A percentile compares a stretch with the other conserved stretches of the same genome.
Conservation (phyloP, 257 asterid genomes). For the Nemophila menziesii region DNA sequence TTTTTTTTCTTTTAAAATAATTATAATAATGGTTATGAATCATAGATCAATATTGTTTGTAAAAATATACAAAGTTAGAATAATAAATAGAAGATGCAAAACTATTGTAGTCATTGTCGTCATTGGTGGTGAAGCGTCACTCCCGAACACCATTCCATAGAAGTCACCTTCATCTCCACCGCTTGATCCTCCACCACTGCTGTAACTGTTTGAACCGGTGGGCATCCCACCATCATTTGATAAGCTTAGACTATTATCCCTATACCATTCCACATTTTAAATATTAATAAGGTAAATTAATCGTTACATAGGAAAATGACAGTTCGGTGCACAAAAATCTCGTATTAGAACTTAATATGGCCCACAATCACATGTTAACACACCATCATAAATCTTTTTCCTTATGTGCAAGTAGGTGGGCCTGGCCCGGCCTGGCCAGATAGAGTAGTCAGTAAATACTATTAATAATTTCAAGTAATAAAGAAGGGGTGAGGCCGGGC, state of each 20-base stretch:
- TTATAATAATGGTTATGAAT: conserved; percentile 4
- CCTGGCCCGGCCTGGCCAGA: too few species aligned
- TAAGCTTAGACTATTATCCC: conserved; percentile 12
- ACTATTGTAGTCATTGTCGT: conserved; percentile 1
- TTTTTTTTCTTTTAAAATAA: conserved; percentile 3
- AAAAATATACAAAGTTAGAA: conserved; percentile 11
- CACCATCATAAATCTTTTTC: not conserved
- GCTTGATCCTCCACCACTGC: conserved; percentile 5
- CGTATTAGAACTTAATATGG: not conserved
- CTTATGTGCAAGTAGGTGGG: not conserved
- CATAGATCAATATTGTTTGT: conserved; percentile 8
- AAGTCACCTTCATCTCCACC: conserved; percentile 11
- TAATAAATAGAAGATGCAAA: conserved; percentile 10
- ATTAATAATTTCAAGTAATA: not conserved
- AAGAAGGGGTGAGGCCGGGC: too few species aligned
- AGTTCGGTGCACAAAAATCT: not conserved
- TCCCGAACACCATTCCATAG: conserved; percentile 17
- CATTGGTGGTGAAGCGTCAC: conserved; percentile 10
- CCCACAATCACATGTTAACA: not conserved
- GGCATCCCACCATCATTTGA: conserved; percentile 12
- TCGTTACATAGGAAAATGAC: not conserved
- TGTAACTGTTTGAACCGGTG: conserved; percentile 8
- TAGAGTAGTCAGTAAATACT: not conserved
- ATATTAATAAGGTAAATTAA: too few species aligned
- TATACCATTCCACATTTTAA: too few species aligned